Base-by-base conservation (phyloP, 1,284 basidiomycete genomes). In the Amylostereum areolatum region DNA sequence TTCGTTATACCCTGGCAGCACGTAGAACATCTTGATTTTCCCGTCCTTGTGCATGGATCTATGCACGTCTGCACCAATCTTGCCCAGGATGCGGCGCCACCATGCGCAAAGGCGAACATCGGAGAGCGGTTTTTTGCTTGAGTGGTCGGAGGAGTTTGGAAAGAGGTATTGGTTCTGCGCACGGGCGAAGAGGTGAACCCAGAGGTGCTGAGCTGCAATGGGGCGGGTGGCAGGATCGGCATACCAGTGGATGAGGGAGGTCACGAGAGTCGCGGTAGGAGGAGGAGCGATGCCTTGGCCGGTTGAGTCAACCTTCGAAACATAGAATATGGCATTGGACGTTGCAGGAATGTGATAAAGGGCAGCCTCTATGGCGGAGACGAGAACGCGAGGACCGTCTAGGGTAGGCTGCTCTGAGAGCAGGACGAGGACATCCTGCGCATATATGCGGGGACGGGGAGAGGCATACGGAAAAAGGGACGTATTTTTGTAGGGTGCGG, bases 91-190 rank as follows among this genome's bases (percentile, higher is more conserved):
- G 18, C 78, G 75, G 62, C 88, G 88, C 96, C 96, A 99, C 96
- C 96, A 99, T 44, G 75, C 82, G 64, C 93, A 94, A 1, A 99
- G 77, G 56, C 78, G 79, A 28, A 85, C 74, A 59, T 97, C 96
- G 33, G 78, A 78, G 46, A 96, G 68, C 2, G 90, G 85, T 27
- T 73, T 78, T 70, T 98, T 98, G 32, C 78, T 78, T 1, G 66
- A 41, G 56, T 80, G 85, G 28, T 92, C 83, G 3, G 81, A 72
- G n/a, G 89, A 92, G 61, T 94, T 92, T 0, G 95, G 90, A 65
- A 99, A 98, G 30, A 99, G 74, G 64, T 99, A 99, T 63, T 97
- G 94, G 33, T 71, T 73, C 67, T 98, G 95, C 1, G 90, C 83
- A 18, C 94, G 78, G 2, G 96, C 96, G 61, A 99, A 97, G 30